These are phyloP conservation scores for Lepiota venenata DNA, from an alignment of 768 basidiomycete species.

Conservation along the genomic window DNA sequence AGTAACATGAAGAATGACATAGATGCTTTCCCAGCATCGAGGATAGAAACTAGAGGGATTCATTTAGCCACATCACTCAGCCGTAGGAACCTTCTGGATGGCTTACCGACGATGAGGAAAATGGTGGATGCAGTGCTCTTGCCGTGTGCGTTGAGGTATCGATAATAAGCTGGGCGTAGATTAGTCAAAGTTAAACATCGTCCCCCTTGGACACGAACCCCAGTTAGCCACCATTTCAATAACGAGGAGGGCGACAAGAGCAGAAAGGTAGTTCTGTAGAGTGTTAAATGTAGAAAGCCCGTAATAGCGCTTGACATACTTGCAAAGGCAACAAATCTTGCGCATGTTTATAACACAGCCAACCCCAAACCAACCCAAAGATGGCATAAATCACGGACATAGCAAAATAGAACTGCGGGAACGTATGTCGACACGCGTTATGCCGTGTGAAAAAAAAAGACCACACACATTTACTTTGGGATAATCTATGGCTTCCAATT, in stretches of 20 bases:
- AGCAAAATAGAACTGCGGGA: constrained; percentile 73
- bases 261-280: constrained; percentile 83
- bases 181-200: constrained; percentile 7
- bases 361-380: constrained; percentile 75
- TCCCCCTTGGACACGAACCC: constrained; percentile 42
- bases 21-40: constrained; percentile 93
- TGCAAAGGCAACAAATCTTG: constrained; percentile 88
- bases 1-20: constrained; percentile 94
- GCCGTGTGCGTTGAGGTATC: constrained; percentile 89
- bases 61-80: constrained; percentile 3
- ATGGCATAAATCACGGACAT: constrained; percentile 79
- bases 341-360: constrained; percentile 76
- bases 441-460: background rate
- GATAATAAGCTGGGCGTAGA: constrained; percentile 70
- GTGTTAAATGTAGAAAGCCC: background rate
- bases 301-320: constrained; percentile 35
- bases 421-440: background rate
- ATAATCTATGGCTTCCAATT: constrained; percentile 90
- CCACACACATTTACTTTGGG: constrained; percentile 91
- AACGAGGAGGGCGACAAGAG: constrained; percentile 79
- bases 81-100: background rate
- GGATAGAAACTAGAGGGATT: constrained; percentile 69
- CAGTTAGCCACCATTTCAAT: constrained; percentile 95
- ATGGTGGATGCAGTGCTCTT: constrained; percentile 69
- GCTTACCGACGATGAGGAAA: constrained; percentile 90